Percentiles rank a stretch among this genome's conserved stretches.
Evolutionary conservation across 176 grass and related monocot genomes (phyloP).

Genomic region (Carex pumila): DNA sequence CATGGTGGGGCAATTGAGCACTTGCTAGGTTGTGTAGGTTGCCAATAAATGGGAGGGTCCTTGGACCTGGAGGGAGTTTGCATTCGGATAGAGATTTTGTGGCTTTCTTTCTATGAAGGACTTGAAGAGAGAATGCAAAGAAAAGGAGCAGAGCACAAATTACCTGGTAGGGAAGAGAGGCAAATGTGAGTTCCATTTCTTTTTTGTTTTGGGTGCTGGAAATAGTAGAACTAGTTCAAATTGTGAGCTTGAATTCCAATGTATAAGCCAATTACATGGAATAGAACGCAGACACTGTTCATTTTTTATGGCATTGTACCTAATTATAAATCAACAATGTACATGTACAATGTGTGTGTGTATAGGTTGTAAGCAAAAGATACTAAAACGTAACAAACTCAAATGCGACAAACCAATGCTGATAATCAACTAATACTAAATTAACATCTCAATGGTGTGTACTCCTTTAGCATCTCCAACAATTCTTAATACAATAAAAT

Average conservation of each 20-base stretch:
- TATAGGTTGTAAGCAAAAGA: neutral
- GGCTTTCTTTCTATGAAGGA: neutral
- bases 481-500: neutral
- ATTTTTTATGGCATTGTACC: too few species aligned
- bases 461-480: neutral
- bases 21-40: constrained; percentile 33
- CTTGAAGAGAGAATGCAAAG: neutral
- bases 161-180: neutral
- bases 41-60: constrained; percentile 31
- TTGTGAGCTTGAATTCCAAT: too few species aligned
- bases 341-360: neutral
- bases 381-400: neutral
- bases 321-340: neutral
- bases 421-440: neutral
- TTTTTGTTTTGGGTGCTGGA: neutral
- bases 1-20: constrained; percentile 20
- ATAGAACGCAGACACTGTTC: too few species aligned
- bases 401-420: neutral
- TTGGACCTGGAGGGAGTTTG: constrained; percentile 33
- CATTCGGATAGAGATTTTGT: neutral
- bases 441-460: neutral
- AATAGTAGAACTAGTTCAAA: neutral
- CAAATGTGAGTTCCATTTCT: neutral
- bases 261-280: too few species aligned
- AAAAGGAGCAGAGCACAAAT: neutral